Evolutionary conservation across 306 rosid genomes (phyloP).

Genomic region (Oemleria cerasiformis): DNA sequence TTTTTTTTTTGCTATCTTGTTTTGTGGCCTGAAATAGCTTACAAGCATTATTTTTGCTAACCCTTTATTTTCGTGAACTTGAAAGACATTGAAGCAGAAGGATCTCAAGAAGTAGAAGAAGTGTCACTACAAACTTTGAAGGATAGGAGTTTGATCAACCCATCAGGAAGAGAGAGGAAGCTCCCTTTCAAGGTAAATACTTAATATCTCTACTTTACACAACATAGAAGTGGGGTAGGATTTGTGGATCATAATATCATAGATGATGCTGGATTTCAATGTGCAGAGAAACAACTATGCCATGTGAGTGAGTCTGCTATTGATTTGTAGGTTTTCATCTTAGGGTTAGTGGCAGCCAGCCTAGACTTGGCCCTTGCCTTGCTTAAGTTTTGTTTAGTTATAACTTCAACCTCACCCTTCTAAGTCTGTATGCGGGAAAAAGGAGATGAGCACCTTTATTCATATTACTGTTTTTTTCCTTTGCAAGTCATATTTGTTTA

Average conservation of each 20-base stretch:
- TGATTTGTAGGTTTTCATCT: constrained; percentile 46
- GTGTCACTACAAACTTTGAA: constrained; percentile 75
- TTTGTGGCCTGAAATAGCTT: too few relatives aligned
- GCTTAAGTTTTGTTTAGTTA: constrained; percentile 28
- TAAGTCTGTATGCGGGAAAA: constrained; percentile 23
- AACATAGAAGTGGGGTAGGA: constrained; percentile 30
- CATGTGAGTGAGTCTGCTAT: constrained; percentile 35
- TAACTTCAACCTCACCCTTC: constrained; percentile 8
- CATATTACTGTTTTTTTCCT: too few relatives aligned
- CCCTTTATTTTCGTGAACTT: too few relatives aligned
- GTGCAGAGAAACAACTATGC: constrained; percentile 26
- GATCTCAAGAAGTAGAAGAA: constrained; percentile 86
- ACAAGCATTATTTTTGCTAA: too few relatives aligned
- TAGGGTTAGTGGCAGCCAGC: background rate
- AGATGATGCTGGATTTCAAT: constrained; percentile 33
- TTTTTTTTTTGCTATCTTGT: too few relatives aligned
- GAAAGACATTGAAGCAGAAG: constrained; percentile 73
- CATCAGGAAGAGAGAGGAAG: constrained; percentile 87
- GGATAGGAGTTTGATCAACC: constrained; percentile 77
- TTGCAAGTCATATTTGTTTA: too few relatives aligned
- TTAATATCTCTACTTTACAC: constrained; percentile 12
- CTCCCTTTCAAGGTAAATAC: constrained; percentile 82
- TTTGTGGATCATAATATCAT: background rate
- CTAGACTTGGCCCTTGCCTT: background rate
- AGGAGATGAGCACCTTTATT: constrained; percentile 30